Base-by-base conservation (phyloP, 2,329 filamentous ascomycete species). In the Xylaria sp. region DNA sequence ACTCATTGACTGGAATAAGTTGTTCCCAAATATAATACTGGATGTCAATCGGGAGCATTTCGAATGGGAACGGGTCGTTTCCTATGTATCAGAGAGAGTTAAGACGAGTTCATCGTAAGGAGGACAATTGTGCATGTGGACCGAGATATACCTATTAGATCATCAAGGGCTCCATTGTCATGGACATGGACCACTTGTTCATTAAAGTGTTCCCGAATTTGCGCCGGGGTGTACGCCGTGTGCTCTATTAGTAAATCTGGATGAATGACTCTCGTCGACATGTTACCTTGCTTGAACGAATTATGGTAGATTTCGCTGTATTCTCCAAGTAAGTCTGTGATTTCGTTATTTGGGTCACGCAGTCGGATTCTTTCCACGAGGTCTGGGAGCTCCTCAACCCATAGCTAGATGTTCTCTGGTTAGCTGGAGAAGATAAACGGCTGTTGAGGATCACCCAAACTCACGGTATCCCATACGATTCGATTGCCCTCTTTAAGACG, bases 11-110 rank as follows among this genome's bases (percentile, higher is more conserved):
- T n/a, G 79, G 73, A 0, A 84, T 73, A 1, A 75, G n/a, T 0
- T 74, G n/a, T 5, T 66, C 69, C 13, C 85, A 76, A 10, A 85
- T 82, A 1, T 67, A 67, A 2, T 73, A 69, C 56, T 81, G 77
- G 0, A 81, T 25, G 0, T 71, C 5, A 0, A 39, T 9, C 0
- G 78, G 76, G 6, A 84, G 73, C 0, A n/a, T n/a, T 4, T 77
- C 66, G 11, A 82, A 78, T 0, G 10, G 65, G 44, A 73, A 78
- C 1, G 71, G 5, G 5, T 38, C 44, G 11, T 56, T 53, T 15
- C 65, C 61, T n/a, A 69, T 31, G 5, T 61, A 15, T 1, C 17
- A 25, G 2, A 38, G 38, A 20, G 62, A 33, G 1, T 29, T 7
- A 17, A 51, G 59, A 33, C 38, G 59, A 42, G 60, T 55, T 15